Conservation (phyloP, 2,329 filamentous ascomycete genomes). For the Trichoderma harzianum region DNA sequence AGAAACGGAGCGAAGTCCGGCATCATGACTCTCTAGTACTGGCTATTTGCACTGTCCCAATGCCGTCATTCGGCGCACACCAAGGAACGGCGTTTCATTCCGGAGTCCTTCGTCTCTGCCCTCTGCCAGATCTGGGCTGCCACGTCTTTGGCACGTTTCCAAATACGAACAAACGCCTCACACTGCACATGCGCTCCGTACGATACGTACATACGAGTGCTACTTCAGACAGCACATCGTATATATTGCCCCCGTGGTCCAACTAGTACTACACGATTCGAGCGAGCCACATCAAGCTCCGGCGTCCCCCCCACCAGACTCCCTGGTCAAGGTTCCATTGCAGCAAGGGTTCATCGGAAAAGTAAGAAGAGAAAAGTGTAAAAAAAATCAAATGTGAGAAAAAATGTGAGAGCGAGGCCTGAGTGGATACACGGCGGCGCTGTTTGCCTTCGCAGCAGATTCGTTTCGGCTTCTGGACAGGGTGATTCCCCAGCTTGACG, state of each 20-base stretch:
- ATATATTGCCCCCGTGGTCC: conserved; percentile 11
- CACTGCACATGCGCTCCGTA: conserved; percentile 8
- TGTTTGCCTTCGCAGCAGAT: neutral
- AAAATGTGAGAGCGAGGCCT: neutral
- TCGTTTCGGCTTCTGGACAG: conserved; percentile 4
- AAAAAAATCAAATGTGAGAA: neutral
- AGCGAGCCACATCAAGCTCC: conserved; percentile 13
- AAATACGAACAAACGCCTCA: conserved; percentile 16
- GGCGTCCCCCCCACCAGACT: neutral
- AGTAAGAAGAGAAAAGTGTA: neutral
- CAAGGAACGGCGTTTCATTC: conserved; percentile 3
- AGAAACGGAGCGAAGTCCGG: conserved; percentile 4
- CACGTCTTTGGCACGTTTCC: conserved; percentile 15
- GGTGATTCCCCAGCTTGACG: neutral
- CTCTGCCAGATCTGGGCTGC: conserved; percentile 16
- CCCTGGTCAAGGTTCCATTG: conserved; percentile 13
- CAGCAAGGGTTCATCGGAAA: conserved; percentile 15
- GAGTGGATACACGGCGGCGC: neutral
- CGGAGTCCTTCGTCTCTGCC: neutral
- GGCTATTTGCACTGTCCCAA: neutral
- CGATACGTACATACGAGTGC: conserved; percentile 1
- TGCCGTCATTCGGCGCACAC: conserved; percentile 1
- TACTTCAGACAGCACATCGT: conserved; percentile 8
- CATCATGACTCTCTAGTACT: neutral
- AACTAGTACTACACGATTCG: conserved; percentile 9